These are phyloP conservation scores for Pythium aristosporum DNA, from an alignment of 352 stramenopile species.

Conservation along the genomic window DNA sequence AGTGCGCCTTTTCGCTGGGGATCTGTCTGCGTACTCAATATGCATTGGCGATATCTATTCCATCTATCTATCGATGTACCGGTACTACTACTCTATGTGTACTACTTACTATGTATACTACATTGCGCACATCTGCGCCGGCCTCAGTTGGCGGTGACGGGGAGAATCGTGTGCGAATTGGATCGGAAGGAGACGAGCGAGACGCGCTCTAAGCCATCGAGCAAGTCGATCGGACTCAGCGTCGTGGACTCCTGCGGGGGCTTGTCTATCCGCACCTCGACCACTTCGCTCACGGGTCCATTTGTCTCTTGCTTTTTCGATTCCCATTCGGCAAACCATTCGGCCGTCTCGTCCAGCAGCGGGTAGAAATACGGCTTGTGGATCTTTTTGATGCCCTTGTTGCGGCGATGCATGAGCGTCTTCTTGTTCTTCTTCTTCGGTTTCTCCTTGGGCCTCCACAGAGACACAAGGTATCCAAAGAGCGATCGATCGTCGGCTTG, in stretches of 20 bases:
- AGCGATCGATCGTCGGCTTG: neutral
- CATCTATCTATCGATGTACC: neutral
- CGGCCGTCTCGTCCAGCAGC: conserved; percentile 52
- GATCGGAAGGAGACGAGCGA: conserved; percentile 18
- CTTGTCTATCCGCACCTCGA: conserved; percentile 27
- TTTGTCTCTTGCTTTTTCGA: conserved; percentile 13
- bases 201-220: conserved; percentile 19
- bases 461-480: neutral
- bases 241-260: neutral
- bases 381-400: conserved; percentile 31
- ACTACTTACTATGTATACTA: too few relatives aligned
- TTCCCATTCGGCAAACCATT: conserved; percentile 49
- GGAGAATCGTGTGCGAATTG: conserved; percentile 22
- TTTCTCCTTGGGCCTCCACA: neutral
- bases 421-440: conserved; percentile 3
- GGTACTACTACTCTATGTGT: too few relatives aligned
- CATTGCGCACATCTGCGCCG: too few relatives aligned
- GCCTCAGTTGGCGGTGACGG: conserved; percentile 12
- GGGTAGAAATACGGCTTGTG: conserved; percentile 64
- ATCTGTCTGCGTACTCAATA: neutral
- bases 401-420: conserved; percentile 18
- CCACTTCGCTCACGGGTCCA: neutral
- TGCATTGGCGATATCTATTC: neutral
- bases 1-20: too few relatives aligned
- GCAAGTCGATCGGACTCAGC: conserved; percentile 2